Evolutionary conservation across 192 early-diverging fungal species (phyloP).

Genomic region (Umbelopsis ramanniana): DNA sequence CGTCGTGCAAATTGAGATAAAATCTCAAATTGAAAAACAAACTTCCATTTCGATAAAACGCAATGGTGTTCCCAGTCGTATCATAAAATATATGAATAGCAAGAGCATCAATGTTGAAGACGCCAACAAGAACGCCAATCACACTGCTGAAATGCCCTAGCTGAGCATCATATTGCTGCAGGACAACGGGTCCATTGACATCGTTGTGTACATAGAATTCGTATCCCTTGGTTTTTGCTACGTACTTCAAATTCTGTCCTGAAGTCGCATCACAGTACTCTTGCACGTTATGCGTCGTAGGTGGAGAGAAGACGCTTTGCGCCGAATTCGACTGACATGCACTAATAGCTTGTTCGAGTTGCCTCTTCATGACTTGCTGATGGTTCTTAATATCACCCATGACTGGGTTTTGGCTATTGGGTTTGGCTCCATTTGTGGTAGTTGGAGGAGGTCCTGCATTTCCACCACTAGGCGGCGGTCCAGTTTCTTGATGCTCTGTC

Average conservation of each 20-base stretch:
- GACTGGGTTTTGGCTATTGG: slow-evolving; percentile 30
- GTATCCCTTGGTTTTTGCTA: slow-evolving; percentile 39
- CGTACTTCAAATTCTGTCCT: slow-evolving; percentile 49
- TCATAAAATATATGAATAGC: slow-evolving; percentile 84
- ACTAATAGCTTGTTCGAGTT: slow-evolving; percentile 39
- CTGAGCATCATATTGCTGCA: slow-evolving; percentile 40
- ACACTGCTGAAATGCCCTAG: slow-evolving; percentile 48
- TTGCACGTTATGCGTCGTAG: slow-evolving; percentile 30
- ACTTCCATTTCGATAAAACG: slow-evolving; percentile 76
- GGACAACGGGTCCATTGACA: slow-evolving; percentile 38
- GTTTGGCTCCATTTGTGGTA: slow-evolving; percentile 21
- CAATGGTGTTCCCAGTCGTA: slow-evolving; percentile 66
- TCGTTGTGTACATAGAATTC: slow-evolving; percentile 43
- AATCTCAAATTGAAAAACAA: slow-evolving; percentile 87
- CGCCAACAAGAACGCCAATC: slow-evolving; percentile 47
- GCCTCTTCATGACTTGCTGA: slow-evolving; percentile 28
- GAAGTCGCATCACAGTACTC: slow-evolving; percentile 60
- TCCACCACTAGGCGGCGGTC: neutral
- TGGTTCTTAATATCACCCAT: slow-evolving; percentile 33
- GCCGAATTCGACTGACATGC: slow-evolving; percentile 43
- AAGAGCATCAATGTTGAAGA: slow-evolving; percentile 64
- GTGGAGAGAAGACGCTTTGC: slow-evolving; percentile 37
- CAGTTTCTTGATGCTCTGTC: neutral
- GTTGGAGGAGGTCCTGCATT: neutral
- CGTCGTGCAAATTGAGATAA: slow-evolving; percentile 72